Evolutionary conservation across 2,329 filamentous ascomycete genomes (phyloP), one percentile per base, ranked within the genome.

Genomic region (Trichoderma breve): DNA sequence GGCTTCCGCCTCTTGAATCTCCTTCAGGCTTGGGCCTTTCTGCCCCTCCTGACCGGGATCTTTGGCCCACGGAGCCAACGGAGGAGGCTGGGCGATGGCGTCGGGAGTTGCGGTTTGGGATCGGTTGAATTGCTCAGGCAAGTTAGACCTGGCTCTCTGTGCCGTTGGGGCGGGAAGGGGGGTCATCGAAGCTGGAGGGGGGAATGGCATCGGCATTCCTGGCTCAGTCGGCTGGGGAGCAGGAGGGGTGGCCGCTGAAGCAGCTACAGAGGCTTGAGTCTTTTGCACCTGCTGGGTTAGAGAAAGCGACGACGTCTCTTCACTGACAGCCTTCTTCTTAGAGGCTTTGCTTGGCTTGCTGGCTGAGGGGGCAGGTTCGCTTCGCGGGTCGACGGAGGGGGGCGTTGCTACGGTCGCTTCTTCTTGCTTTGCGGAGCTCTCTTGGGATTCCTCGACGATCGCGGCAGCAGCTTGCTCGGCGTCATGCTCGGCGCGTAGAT

Each of bases 1-100:
- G 43, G 95, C 95, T 81, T 99, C 96, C 5, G 93, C 92, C 81
- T 97, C 95, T 81, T 99, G 96, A 28, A 99, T 99, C 79, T 99
- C 95, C 83, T 94, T 97, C 74, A 99, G 85, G 73, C 95, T 98
- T 2, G 95, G 96, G 0, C 94, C 95, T 81, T 93, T 97, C 53
- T 93, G 90, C 28, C 87, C 83, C 73, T 90, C 87, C 6, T 86
- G 83, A 63, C 92, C 91, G 3, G 88, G 88, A 75, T 98, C 94
- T 80, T 96, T 96, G 6, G 96, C 96, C 96, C 96, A 99, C 0
- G 96, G 96, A 0, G 96, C 96, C 75, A 98, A 84, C 0, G 95
- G 93, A 4, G 94, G 89, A 2, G 88, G 86, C 74, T 87, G 84
- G 5, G 82, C 79, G 7, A 82, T 78, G 1, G 81, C 79, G 57